Percentiles rank a stretch among this genome's conserved stretches.
phyloP scores from a whole-genome alignment of 805 yeast species.

The Tetrapisispora taiwanensis region DNA sequence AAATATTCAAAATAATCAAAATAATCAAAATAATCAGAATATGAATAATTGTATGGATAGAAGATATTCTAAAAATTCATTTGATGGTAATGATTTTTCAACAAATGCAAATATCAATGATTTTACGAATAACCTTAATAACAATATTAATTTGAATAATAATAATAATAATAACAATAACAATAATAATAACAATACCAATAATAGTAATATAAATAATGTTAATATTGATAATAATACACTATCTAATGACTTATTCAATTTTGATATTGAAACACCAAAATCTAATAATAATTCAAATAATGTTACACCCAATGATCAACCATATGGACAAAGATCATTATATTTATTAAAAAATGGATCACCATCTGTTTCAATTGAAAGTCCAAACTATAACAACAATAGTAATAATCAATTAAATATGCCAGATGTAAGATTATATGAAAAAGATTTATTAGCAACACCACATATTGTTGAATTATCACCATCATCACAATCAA shows the following conservation, averaged over 20 bases:
- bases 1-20: not conserved
- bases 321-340: not conserved
- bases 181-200: not conserved
- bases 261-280: conserved; percentile 1
- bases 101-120: not conserved
- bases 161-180: not conserved
- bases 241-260: not conserved
- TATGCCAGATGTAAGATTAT: too few relatives aligned
- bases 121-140: not conserved
- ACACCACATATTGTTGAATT: not conserved
- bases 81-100: not conserved
- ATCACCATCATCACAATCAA: not conserved
- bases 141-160: not conserved
- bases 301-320: not conserved
- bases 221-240: not conserved
- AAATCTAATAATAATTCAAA: not conserved
- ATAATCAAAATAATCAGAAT: not conserved
- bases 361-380: not conserved
- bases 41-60: not conserved
- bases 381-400: not conserved
- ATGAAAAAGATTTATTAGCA: not conserved
- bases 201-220: too few relatives aligned
- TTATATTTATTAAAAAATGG: not conserved
- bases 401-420: not conserved
- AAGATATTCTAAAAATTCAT: not conserved